A percentile compares a stretch with the other conserved stretches of the same genome.
phyloP scores from a whole-genome alignment of 371 early-diverging fungal genomes.

The Funneliformis caledonium region DNA sequence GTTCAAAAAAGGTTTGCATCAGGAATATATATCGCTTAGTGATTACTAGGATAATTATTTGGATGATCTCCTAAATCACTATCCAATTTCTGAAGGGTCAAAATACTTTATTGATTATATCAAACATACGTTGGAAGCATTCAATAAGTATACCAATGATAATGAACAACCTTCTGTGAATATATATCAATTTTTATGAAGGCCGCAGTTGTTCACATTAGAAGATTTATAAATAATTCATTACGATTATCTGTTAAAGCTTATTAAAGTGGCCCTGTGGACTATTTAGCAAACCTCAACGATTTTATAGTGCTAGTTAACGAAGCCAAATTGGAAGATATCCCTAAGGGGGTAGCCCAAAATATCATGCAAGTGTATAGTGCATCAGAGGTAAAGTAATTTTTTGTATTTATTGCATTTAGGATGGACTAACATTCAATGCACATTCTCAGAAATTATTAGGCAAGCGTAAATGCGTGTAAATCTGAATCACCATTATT shows the following conservation, averaged over 20 bases:
- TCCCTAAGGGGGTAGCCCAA: slow-evolving; percentile 35
- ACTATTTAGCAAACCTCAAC: background rate
- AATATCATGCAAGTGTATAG: slow-evolving; percentile 33
- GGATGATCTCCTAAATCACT: background rate
- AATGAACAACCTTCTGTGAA: slow-evolving; percentile 29
- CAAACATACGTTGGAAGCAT: background rate
- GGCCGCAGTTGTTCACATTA: background rate
- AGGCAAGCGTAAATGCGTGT: background rate
- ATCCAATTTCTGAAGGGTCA: background rate
- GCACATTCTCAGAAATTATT: background rate
- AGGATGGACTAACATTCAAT: background rate
- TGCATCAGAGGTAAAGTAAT: slow-evolving; percentile 24
- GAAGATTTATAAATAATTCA: background rate
- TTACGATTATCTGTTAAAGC: background rate
- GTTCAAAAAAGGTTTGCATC: too few species aligned
- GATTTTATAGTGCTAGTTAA: slow-evolving; percentile 15
- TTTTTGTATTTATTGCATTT: too few species aligned
- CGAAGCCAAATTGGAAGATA: slow-evolving; percentile 21
- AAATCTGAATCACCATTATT: background rate
- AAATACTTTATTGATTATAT: background rate
- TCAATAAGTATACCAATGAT: background rate
- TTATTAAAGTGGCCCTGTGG: slow-evolving; percentile 14
- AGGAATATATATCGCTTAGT: too few species aligned
- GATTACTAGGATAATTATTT: background rate
- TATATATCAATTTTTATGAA: slow-evolving; percentile 35